Evolutionary conservation across 345 rosid genomes (phyloP), one percentile per base, ranked within the genome.

Genomic region (Eucalyptus lansdowneana): DNA sequence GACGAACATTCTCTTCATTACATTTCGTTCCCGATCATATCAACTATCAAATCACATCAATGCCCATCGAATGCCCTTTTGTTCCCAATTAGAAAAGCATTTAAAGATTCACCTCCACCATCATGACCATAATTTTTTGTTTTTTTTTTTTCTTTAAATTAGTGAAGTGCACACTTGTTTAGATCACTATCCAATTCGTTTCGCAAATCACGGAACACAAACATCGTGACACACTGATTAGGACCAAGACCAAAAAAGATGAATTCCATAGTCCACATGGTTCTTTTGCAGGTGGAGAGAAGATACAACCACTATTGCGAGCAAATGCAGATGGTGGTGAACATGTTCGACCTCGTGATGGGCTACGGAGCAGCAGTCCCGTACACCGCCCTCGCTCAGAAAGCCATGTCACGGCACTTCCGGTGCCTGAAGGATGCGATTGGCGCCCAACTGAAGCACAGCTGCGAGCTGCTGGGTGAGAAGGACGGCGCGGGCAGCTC

Each of bases 361-460:
- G 99, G 99, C 14, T 96, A 94, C 24, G 97, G 99, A 8, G 94
- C 99, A 4, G 98, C 99, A 1, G 95, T 96, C 22, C 98, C 99
- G 2, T 98, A 98, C 95, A 98, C 99, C 1, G 96, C 97, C 12
- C 94, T 98, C 8, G 99, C 99, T 15, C 99, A 97, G 92, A 97
- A 98, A 93, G 99, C 99, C 42, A 98, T 98, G 99, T 98, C 99
- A 2, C 91, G 99, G 88, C 99, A 98, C 91, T 98, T 98, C 89
- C 89, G 99, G 89, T 98, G 99, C 56, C 94, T 98, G 34, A 98
- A 96, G 86, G 99, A 98, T 44, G 98, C 98, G 5, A 93, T 98
- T 22, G 91, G 93, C 11, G 95, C 95, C 8, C 97, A 96, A 81
- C 90, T 97, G 90, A 97, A 92, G 93, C 95, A 94, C 89, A 95